Percentiles rank a stretch among this genome's conserved stretches.
Conservation (phyloP, 192 early-diverging fungal species). For the Backusella macrospora region DNA sequence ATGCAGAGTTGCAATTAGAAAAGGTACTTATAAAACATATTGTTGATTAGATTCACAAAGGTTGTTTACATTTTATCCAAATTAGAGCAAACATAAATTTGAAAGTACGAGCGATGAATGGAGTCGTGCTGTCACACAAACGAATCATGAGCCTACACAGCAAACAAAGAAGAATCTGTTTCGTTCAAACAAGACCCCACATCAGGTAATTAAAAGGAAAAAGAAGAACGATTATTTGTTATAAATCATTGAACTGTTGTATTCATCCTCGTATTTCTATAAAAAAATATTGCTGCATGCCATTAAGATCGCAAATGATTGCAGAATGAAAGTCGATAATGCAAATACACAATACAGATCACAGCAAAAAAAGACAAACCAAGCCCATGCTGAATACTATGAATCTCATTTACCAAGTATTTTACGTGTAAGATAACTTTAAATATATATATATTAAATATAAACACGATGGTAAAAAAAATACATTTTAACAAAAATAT, state of each 20-base stretch:
- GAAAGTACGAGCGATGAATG: conserved; percentile 82
- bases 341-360: conserved; percentile 86
- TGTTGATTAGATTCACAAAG: neutral
- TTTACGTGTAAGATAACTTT: conserved; percentile 59
- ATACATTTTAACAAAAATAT: conserved; percentile 37
- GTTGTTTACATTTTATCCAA: conserved; percentile 16
- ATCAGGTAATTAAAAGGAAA: conserved; percentile 53
- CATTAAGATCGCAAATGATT: conserved; percentile 85
- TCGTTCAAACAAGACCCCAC: conserved; percentile 55
- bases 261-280: neutral
- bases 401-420: conserved; percentile 82
- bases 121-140: conserved; percentile 73
- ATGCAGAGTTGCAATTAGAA: conserved; percentile 79
- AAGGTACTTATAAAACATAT: conserved; percentile 54
- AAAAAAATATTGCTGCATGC: conserved; percentile 39
- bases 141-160: conserved; percentile 46
- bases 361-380: conserved; percentile 76
- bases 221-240: neutral
- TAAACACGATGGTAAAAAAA: too few relatives aligned
- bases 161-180: conserved; percentile 51
- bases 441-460: neutral
- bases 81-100: conserved; percentile 65
- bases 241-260: neutral
- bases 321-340: conserved; percentile 74
- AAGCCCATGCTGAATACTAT: conserved; percentile 76